Base-by-base conservation (phyloP, 345 rosid genomes). In the Ceriops tagal region DNA sequence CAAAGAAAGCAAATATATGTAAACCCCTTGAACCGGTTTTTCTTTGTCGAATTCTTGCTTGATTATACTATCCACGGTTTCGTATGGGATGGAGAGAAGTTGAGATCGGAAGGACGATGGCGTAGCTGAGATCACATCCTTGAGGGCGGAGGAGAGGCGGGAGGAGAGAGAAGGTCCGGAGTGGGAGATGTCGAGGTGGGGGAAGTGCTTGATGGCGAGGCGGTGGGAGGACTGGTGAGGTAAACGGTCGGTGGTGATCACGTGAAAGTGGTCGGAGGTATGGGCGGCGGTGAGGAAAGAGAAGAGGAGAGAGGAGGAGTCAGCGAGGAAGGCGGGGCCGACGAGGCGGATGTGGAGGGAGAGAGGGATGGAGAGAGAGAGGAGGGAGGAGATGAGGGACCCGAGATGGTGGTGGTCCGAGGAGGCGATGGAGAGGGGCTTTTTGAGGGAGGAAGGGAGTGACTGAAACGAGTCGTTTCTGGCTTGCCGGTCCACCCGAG, bases 1-100 rank as follows among this genome's bases (percentile, higher is more conserved):
- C 20, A 92, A 76, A 21, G 84, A 78, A 66, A 92, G 75, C 79
- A 95, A 80, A 80, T 95, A 95, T 22, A 95, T 47, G 70, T 83
- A 92, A 53, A 95, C 81, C 5, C 93, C 96, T 0, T 87, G 80
- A 27, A 77, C 85, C 21, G 92, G 80, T 73, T 85, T 88, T 55
- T 90, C 89, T 52, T 83, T 87, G 28, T 87, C 91, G 63, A 80
- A 92, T 34, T 90, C 96, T 5, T 84, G 84, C 34, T 57, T 78
- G 27, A 95, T 73, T 58, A 90, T 79, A 5, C 75, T 77, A 53
- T 95, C 97, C 53, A 95, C 76, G 4, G 80, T 6, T 0, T 62
- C 63, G 73, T 84, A 84, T 0, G 93, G 81, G 43, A 95, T 28
- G 21, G 96, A 79, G 64, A 83, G 72, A 68, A 95, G 92, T 10